Evolutionary conservation across 148 eudicot genomes (phyloP).

Genomic region (Selenicereus undatus): DNA sequence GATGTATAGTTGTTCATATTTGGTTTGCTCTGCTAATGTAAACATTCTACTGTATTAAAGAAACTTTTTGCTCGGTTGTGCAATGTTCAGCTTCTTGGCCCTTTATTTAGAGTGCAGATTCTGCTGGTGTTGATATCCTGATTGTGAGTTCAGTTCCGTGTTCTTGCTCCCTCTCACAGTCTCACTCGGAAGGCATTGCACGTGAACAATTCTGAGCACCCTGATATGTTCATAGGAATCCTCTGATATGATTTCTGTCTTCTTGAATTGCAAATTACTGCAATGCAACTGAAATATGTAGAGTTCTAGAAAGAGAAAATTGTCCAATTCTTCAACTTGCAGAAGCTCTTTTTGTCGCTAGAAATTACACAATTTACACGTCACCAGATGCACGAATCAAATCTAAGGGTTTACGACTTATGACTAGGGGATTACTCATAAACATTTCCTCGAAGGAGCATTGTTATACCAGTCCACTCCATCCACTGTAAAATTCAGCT

Average conservation of each 20-base stretch:
- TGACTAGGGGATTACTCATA: too few species aligned
- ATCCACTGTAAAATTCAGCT: too few species aligned
- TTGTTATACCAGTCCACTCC: too few species aligned
- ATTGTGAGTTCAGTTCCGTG: background rate
- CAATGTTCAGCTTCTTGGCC: background rate
- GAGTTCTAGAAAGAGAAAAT: too few species aligned
- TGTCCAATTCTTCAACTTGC: background rate
- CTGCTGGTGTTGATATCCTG: background rate
- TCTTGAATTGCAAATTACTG: background rate
- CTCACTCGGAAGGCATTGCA: background rate
- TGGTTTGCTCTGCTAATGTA: background rate
- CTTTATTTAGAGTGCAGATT: background rate
- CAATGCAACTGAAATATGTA: background rate
- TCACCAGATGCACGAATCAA: too few species aligned
- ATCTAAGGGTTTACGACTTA: too few species aligned
- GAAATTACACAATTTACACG: too few species aligned
- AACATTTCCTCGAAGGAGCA: too few species aligned
- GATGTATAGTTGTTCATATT: background rate
- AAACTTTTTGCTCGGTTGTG: background rate
- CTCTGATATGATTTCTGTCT: background rate
- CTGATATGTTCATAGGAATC: background rate
- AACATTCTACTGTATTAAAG: background rate
- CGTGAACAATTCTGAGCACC: background rate
- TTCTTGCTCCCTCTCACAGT: background rate
- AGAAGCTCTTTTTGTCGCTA: background rate